Evolutionary conservation across 129 eudicot genomes (phyloP).

Genomic region (Flaveria trinervia): DNA sequence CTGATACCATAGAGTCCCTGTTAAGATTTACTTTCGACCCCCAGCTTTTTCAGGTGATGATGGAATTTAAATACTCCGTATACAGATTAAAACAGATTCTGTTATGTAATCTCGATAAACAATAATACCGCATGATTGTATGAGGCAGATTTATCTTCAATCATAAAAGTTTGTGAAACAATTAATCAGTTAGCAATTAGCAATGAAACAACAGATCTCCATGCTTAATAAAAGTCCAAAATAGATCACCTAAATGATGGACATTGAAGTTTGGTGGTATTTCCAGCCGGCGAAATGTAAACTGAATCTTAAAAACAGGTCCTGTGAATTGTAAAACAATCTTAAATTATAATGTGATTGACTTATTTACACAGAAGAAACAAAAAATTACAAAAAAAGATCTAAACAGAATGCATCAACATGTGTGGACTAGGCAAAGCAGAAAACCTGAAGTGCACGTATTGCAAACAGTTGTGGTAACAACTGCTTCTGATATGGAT

Average conservation of each 20-base stretch:
- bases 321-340: conserved; percentile 56
- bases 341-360: neutral
- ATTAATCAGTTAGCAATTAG: neutral
- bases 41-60: neutral
- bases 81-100: neutral
- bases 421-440: conserved; percentile 19
- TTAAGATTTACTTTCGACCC: conserved; percentile 3
- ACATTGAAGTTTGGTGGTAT: conserved; percentile 81
- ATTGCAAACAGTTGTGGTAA: conserved; percentile 72
- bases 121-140: neutral
- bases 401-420: neutral
- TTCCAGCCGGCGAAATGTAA: conserved; percentile 87
- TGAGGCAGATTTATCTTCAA: neutral
- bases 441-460: conserved; percentile 78
- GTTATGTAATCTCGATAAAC: neutral
- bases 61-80: neutral
- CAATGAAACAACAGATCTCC: neutral
- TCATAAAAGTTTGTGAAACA: neutral
- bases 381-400: neutral
- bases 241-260: conserved; percentile 70
- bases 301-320: conserved; percentile 79
- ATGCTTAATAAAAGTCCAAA: conserved; percentile 6
- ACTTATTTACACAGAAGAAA: conserved; percentile 5
- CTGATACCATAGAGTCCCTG: neutral
- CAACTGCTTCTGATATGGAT: conserved; percentile 70